Evolutionary conservation across 2,329 filamentous ascomycete genomes (phyloP).

Genomic region (Periconia sp.): DNA sequence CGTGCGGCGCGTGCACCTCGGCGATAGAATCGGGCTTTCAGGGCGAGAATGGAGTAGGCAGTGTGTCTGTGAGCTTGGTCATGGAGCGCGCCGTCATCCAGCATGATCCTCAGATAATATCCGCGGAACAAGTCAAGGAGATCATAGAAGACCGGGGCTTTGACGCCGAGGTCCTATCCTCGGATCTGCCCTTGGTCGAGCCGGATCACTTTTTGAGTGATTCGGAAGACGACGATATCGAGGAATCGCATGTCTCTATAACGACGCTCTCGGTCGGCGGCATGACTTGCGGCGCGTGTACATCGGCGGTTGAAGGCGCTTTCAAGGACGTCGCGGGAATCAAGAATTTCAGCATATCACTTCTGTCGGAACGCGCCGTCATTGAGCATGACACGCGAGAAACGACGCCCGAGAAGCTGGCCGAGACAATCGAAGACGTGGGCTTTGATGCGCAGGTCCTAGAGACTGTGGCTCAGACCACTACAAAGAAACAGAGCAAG

Average conservation of each 20-base stretch:
- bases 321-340: constrained; percentile 78
- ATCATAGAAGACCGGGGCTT: constrained; percentile 93
- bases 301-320: constrained; percentile 80
- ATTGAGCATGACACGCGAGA: constrained; percentile 74
- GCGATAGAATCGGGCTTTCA: constrained; percentile 94
- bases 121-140: constrained; percentile 78
- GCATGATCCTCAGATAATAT: constrained; percentile 78
- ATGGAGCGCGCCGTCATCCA: constrained; percentile 96
- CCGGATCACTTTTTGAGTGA: constrained; percentile 45
- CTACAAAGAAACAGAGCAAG: constrained; percentile 40
- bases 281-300: constrained; percentile 92
- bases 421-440: constrained; percentile 67
- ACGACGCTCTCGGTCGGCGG: constrained; percentile 82
- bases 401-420: constrained; percentile 60
- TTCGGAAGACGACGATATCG: constrained; percentile 38
- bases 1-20: constrained; percentile 91
- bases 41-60: constrained; percentile 78
- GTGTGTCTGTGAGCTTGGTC: constrained; percentile 88
- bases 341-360: constrained; percentile 78
- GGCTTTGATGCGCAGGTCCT: constrained; percentile 83
- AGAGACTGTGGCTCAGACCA: constrained; percentile 65
- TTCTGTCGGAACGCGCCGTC: constrained; percentile 84
- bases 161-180: constrained; percentile 85
- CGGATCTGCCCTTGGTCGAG: constrained; percentile 68
- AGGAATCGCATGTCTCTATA: constrained; percentile 54